Conservation (phyloP, 1,139 yeast species). For the Taphrina sp. region DNA sequence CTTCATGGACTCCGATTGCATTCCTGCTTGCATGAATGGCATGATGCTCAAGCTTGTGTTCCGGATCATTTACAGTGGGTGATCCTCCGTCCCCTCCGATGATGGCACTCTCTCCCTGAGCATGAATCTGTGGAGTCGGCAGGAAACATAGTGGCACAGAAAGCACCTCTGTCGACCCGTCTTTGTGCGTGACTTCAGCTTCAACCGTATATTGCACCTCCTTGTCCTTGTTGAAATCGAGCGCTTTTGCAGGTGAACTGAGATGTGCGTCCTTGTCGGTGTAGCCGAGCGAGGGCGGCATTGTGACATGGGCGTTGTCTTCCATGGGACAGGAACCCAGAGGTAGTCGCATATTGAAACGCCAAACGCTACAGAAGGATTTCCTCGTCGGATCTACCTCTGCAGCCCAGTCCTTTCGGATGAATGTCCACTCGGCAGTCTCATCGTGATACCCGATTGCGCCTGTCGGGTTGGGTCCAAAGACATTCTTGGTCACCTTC, state of each 20-base stretch:
- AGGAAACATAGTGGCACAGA: not conserved
- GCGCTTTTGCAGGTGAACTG: too few relatives aligned
- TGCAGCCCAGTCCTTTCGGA: not conserved
- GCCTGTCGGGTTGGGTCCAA: not conserved
- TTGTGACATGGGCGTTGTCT: not conserved
- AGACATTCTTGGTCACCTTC: not conserved
- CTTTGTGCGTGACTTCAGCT: not conserved
- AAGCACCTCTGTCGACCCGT: not conserved
- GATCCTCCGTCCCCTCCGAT: not conserved
- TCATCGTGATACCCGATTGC: not conserved
- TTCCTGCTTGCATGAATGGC: not conserved
- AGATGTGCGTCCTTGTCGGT: not conserved
- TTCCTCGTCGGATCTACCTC: not conserved
- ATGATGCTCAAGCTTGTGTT: not conserved
- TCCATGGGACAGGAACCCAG: not conserved
- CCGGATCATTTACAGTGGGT: not conserved
- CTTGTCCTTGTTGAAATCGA: not conserved
- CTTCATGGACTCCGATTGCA: not conserved
- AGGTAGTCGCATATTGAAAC: not conserved
- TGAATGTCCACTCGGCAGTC: not conserved
- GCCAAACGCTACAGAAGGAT: too few relatives aligned
- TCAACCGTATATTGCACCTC: not conserved
- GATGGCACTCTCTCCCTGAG: too few relatives aligned
- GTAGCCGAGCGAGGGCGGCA: not conserved
- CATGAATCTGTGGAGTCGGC: not conserved